A percentile compares a stretch with the other conserved stretches of the same genome.
phyloP scores from a whole-genome alignment of 75 land plant species.

The Pinus taeda region DNA sequence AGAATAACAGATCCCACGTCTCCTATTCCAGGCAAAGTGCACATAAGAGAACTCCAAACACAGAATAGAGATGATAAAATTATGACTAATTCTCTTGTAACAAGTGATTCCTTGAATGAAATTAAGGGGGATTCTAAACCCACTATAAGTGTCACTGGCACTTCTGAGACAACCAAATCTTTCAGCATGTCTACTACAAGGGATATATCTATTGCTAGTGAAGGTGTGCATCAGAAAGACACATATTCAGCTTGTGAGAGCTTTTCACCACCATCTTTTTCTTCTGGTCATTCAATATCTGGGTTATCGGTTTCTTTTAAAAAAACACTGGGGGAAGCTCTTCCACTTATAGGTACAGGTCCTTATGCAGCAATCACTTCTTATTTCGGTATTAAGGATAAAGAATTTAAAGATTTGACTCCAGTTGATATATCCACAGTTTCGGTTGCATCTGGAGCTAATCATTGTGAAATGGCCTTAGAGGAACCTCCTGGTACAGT shows the following conservation, averaged over 20 bases:
- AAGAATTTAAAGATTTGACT: conserved; percentile 7
- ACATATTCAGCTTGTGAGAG: not conserved
- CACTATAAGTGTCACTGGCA: not conserved
- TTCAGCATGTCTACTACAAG: not conserved
- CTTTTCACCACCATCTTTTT: not conserved
- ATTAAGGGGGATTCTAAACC: not conserved
- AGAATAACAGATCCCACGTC: conserved; percentile 1
- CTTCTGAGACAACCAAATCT: not conserved
- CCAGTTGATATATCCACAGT: not conserved
- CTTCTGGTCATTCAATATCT: conserved; percentile 25
- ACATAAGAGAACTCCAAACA: not conserved
- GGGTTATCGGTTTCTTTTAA: conserved; percentile 27
- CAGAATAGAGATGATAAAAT: not conserved
- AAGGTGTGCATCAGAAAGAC: not conserved
- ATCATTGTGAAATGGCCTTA: not conserved
- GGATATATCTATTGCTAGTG: not conserved
- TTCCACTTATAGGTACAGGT: conserved; percentile 18
- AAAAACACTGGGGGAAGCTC: conserved; percentile 23
- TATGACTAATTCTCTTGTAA: not conserved
- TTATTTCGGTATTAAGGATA: conserved; percentile 23
- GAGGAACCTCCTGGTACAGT: conserved; percentile 1
- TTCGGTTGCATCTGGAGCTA: not conserved
- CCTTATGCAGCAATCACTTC: conserved; percentile 23
- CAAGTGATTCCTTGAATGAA: not conserved
- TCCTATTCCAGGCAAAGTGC: conserved; percentile 5